phyloP scores from a whole-genome alignment of 495 filamentous ascomycete genomes.

The Darksidea phi region DNA sequence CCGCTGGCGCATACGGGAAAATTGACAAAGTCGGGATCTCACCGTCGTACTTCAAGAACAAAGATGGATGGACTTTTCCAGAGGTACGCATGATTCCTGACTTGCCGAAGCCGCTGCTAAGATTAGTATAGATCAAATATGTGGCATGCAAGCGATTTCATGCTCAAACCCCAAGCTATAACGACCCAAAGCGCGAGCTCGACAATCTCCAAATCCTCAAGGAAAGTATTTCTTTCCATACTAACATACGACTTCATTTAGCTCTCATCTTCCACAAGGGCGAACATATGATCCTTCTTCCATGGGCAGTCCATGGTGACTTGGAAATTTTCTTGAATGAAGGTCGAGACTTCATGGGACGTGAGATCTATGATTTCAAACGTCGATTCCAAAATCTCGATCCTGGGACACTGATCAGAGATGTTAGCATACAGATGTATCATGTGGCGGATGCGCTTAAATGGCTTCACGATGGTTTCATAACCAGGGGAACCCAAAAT shows the following conservation, averaged over 20 bases:
- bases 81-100: background rate
- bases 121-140: constrained; percentile 1
- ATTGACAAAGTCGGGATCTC: constrained; percentile 15
- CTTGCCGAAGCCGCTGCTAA: no score
- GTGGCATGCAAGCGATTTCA: constrained; percentile 15
- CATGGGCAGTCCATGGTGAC: constrained; percentile 5
- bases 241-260: constrained; percentile 5
- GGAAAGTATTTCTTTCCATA: constrained; percentile 3
- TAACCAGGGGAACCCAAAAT: background rate
- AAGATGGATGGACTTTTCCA: background rate
- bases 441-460: constrained; percentile 1
- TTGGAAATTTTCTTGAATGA: constrained; percentile 9
- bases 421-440: constrained; percentile 1
- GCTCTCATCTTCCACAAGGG: constrained; percentile 8
- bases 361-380: background rate
- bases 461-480: constrained; percentile 6
- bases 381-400: background rate
- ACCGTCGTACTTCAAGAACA: background rate
- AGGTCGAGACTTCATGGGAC: background rate
- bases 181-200: background rate
- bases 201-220: constrained; percentile 9
- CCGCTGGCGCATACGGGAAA: constrained; percentile 6
- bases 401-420: background rate
- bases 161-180: background rate
- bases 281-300: constrained; percentile 11